These are phyloP conservation scores for Podila minutissima DNA, from an alignment of 192 early-diverging fungal species.

Conservation along the genomic window DNA sequence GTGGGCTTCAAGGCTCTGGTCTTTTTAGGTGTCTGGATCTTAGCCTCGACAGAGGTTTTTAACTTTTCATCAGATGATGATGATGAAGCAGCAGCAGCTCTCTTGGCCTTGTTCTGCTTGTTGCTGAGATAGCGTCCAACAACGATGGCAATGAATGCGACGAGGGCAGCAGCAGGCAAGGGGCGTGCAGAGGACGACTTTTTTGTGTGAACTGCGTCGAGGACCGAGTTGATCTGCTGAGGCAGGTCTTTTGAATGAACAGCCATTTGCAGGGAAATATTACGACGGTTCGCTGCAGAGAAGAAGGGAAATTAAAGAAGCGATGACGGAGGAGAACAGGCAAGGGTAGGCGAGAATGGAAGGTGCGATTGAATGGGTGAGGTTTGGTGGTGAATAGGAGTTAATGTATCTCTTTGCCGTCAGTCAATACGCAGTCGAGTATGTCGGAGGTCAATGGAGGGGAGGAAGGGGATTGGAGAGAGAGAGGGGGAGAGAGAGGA, in stretches of 20 bases:
- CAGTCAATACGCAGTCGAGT: too few relatives aligned
- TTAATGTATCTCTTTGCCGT: too few relatives aligned
- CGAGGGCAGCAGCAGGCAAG: slow-evolving; percentile 40
- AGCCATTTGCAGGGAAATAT: slow-evolving; percentile 11
- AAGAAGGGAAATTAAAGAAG: not conserved
- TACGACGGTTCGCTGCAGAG: not conserved
- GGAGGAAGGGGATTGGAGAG: not conserved
- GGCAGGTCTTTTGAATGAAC: slow-evolving; percentile 53
- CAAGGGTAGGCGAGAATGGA: not conserved
- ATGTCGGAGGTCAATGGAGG: not conserved
- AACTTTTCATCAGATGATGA: not conserved
- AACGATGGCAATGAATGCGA: slow-evolving; percentile 44
- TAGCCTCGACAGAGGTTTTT: slow-evolving; percentile 8
- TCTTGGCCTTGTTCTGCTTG: slow-evolving; percentile 42
- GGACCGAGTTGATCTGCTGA: slow-evolving; percentile 50
- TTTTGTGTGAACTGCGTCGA: slow-evolving; percentile 36
- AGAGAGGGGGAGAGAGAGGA: not conserved
- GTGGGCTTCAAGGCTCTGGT: slow-evolving; percentile 36
- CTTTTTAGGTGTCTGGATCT: slow-evolving; percentile 25
- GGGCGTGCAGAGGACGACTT: slow-evolving; percentile 22
- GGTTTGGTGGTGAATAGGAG: not conserved
- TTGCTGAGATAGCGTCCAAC: slow-evolving; percentile 46
- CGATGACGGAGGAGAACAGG: not conserved
- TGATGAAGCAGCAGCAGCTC: not conserved
- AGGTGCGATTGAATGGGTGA: not conserved